Evolutionary conservation across 192 early-diverging fungal genomes (phyloP).

Genomic region (Umbelopsis sp.): DNA sequence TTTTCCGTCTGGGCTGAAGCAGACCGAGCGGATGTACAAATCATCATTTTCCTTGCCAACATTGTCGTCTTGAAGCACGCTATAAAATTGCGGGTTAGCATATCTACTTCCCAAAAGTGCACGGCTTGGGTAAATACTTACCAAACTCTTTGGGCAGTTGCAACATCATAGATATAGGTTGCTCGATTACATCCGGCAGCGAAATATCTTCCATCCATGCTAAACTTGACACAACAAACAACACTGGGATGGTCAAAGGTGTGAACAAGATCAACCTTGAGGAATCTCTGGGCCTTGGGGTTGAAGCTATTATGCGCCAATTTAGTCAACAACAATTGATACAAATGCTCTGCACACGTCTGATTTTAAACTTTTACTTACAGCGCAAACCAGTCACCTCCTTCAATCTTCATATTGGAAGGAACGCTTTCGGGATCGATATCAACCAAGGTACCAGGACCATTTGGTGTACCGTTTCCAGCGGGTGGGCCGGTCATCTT

Average conservation of each 20-base stretch:
- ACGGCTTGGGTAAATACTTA: not conserved
- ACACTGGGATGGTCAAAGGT: constrained; percentile 73
- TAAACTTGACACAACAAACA: constrained; percentile 98
- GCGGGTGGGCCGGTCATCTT: constrained; percentile 1
- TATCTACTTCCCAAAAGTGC: too few relatives aligned
- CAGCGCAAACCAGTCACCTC: constrained; percentile 90
- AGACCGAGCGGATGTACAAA: constrained; percentile 94
- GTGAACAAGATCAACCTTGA: constrained; percentile 72
- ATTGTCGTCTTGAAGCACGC: constrained; percentile 77
- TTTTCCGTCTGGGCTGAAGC: constrained; percentile 92
- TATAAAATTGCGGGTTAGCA: not conserved
- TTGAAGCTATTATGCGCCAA: constrained; percentile 57
- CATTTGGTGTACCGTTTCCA: not conserved
- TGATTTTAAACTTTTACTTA: constrained; percentile 29
- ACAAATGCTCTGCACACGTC: not conserved
- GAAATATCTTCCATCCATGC: constrained; percentile 88
- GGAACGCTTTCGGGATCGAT: constrained; percentile 82
- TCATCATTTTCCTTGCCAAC: constrained; percentile 75
- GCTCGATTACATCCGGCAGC: constrained; percentile 95
- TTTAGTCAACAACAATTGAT: not conserved
- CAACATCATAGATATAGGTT: constrained; percentile 82
- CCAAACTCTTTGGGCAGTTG: constrained; percentile 6
- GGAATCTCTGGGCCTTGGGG: constrained; percentile 63
- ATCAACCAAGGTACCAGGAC: constrained; percentile 56
- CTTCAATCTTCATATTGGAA: constrained; percentile 76